phyloP scores from a whole-genome alignment of 2,329 filamentous ascomycete species.

The Leptosphaerulina australis region DNA sequence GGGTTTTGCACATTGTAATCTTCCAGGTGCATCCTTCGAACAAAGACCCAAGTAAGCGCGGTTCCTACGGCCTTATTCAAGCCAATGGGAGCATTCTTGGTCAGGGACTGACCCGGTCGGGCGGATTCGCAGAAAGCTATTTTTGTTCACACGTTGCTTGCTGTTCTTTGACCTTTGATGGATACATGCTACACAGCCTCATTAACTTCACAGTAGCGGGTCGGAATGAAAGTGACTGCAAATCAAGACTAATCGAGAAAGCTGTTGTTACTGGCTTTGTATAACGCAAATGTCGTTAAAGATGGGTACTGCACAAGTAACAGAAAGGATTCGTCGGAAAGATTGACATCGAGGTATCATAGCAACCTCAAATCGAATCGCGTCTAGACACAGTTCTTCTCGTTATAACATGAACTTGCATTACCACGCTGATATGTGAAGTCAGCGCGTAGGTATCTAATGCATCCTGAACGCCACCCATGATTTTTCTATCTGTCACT shows the following conservation, averaged over 20 bases:
- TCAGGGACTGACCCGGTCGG: slow-evolving; percentile 5
- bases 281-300: too few species aligned
- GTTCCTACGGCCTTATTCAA: not conserved
- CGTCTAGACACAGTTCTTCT: not conserved
- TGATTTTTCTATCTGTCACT: slow-evolving; percentile 31
- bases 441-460: slow-evolving; percentile 39
- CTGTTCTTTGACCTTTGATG: too few species aligned
- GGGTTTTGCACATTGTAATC: slow-evolving; percentile 9
- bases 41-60: not conserved
- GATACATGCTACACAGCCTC: too few species aligned
- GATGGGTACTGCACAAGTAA: too few species aligned
- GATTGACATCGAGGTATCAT: too few species aligned
- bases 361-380: too few species aligned
- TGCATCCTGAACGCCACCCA: slow-evolving; percentile 40
- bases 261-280: too few species aligned
- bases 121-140: slow-evolving; percentile 1
- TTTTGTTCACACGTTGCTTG: not conserved
- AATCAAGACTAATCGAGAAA: too few species aligned
- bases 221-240: too few species aligned
- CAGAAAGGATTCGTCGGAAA: too few species aligned
- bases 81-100: not conserved
- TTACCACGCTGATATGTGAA: slow-evolving; percentile 28
- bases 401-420: slow-evolving; percentile 24
- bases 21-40: slow-evolving; percentile 9
- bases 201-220: too few species aligned